A percentile compares a stretch with the other conserved stretches of the same genome.
These are phyloP conservation scores for Starmerella geochares DNA, from an alignment of 805 yeast species.

Conservation along the genomic window DNA sequence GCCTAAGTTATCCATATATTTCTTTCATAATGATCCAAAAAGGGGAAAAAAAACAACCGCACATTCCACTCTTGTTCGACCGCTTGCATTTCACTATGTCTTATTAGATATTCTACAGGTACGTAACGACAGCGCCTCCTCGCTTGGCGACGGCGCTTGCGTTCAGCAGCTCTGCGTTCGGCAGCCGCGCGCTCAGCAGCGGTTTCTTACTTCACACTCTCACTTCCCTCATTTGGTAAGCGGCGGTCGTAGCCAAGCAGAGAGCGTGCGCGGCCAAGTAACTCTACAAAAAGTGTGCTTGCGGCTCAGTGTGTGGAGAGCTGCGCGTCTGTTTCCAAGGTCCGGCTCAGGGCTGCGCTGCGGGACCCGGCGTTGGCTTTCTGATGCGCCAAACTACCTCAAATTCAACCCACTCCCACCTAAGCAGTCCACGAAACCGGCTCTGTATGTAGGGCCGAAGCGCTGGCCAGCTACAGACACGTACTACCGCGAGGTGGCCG, in stretches of 20 bases:
- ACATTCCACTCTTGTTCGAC: no score
- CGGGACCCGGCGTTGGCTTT: neutral
- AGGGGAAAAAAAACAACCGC: no score
- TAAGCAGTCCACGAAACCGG: constrained; percentile 6
- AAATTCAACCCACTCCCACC: constrained; percentile 21
- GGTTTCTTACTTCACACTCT: no score
- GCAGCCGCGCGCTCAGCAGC: no score
- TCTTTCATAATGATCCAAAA: constrained; percentile 11
- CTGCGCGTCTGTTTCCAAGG: neutral
- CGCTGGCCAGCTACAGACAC: constrained; percentile 20
- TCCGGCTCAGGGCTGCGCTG: neutral
- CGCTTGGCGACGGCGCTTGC: no score
- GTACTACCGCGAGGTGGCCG: constrained; percentile 11
- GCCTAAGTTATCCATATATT: constrained; percentile 24
- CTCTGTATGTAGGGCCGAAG: constrained; percentile 18
- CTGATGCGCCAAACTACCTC: constrained; percentile 13
- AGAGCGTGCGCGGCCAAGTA: neutral
- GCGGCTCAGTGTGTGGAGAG: neutral
- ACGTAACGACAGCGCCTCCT: no score
- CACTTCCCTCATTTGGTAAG: constrained; percentile 2
- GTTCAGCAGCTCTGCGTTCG: no score
- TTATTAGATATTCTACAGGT: no score
- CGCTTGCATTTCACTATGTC: no score
- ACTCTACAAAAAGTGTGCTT: neutral
- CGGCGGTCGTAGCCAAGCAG: constrained; percentile 1